Evolutionary conservation across 208 protist species (phyloP).

Genomic region (Leishmania gerbilli): DNA sequence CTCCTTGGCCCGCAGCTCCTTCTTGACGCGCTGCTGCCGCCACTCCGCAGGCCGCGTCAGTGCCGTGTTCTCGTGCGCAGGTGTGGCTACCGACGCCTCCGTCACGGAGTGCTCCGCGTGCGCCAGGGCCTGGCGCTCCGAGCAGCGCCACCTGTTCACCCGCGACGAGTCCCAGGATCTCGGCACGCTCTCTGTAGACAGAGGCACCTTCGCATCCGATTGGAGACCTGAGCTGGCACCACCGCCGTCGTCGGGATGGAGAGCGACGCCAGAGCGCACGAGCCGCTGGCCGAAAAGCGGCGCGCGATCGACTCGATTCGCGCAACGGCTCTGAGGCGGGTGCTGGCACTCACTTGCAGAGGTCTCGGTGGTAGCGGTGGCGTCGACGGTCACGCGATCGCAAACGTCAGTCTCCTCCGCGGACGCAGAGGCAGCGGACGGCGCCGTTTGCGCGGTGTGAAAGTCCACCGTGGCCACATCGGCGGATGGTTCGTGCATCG

Average conservation of each 20-base stretch:
- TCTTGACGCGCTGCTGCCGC: constrained; percentile 31
- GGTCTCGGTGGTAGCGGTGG: not conserved
- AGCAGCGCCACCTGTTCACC: not conserved
- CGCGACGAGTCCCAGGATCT: constrained; percentile 11
- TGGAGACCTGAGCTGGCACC: not conserved
- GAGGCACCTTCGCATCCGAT: not conserved
- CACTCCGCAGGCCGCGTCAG: not conserved
- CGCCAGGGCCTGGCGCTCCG: not conserved
- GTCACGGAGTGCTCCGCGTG: not conserved
- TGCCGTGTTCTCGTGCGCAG: not conserved
- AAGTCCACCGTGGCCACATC: constrained; percentile 10
- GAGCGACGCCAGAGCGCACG: not conserved
- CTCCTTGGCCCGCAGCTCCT: constrained; percentile 46
- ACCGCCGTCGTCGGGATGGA: not conserved
- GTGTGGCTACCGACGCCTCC: not conserved
- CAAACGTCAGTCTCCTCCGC: not conserved
- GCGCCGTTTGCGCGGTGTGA: constrained; percentile 16
- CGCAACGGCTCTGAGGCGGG: no score
- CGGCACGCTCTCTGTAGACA: not conserved
- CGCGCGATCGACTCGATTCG: not conserved
- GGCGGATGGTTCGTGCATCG: not conserved
- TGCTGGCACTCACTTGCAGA: not conserved
- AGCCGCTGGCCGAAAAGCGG: not conserved
- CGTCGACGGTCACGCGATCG: not conserved
- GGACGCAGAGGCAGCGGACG: not conserved